Conservation (phyloP, 352 stramenopile genomes). For the Vaucheria bursata region DNA sequence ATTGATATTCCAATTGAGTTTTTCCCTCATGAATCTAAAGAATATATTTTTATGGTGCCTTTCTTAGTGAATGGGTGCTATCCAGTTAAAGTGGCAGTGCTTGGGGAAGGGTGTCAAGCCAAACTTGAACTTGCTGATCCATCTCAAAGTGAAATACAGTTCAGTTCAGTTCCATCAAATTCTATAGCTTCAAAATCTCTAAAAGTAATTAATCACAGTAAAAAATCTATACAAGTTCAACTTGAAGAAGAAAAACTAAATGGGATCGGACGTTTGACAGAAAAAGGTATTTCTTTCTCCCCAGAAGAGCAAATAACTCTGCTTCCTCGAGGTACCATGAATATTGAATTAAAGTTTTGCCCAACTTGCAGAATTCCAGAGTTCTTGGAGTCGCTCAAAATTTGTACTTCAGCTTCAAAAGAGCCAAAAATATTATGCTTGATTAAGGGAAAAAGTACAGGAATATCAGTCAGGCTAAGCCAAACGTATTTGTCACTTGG, state of each 20-base stretch:
- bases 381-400: slow-evolving; percentile 49
- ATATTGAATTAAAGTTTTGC: slow-evolving; percentile 57
- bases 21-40: slow-evolving; percentile 64
- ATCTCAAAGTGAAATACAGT: slow-evolving; percentile 65
- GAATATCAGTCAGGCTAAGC: slow-evolving; percentile 76
- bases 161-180: slow-evolving; percentile 71
- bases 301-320: slow-evolving; percentile 60
- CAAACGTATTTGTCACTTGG: slow-evolving; percentile 77
- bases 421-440: slow-evolving; percentile 59
- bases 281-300: slow-evolving; percentile 59
- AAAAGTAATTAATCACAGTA: background rate
- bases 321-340: slow-evolving; percentile 62
- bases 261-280: slow-evolving; percentile 27
- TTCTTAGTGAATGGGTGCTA: slow-evolving; percentile 72
- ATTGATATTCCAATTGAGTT: slow-evolving; percentile 71
- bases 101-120: slow-evolving; percentile 53
- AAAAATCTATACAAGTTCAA: slow-evolving; percentile 29
- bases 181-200: background rate
- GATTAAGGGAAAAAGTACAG: slow-evolving; percentile 69
- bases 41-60: slow-evolving; percentile 70
- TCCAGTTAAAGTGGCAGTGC: slow-evolving; percentile 40
- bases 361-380: slow-evolving; percentile 42
- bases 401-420: slow-evolving; percentile 57
- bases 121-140: slow-evolving; percentile 75
- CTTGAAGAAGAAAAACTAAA: slow-evolving; percentile 40